Evolutionary conservation across 2,329 filamentous ascomycete genomes (phyloP).

Genomic region (Aureobasidium musti): DNA sequence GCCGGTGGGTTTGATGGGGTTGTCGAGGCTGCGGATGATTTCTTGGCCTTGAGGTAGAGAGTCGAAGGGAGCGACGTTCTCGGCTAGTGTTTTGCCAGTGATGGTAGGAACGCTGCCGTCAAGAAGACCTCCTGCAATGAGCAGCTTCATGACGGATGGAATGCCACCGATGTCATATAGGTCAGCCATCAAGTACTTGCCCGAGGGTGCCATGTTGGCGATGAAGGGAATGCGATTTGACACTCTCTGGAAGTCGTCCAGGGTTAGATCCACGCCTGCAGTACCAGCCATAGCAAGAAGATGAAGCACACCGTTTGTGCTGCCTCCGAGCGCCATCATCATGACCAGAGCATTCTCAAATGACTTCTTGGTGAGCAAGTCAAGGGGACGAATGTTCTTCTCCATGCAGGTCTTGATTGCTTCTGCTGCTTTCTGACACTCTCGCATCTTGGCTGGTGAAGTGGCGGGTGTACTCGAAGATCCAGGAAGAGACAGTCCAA

Average conservation of each 20-base stretch:
- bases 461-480: constrained; percentile 81
- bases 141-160: constrained; percentile 80
- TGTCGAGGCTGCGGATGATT: constrained; percentile 77
- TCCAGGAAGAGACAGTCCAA: constrained; percentile 79
- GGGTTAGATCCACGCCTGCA: constrained; percentile 71
- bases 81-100: constrained; percentile 78
- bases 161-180: constrained; percentile 84
- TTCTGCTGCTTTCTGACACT: constrained; percentile 78
- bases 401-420: constrained; percentile 79
- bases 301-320: constrained; percentile 85
- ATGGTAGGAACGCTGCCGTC: constrained; percentile 79
- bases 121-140: constrained; percentile 73
- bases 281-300: constrained; percentile 88
- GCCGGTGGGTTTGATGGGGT: constrained; percentile 82
- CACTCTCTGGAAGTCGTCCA: constrained; percentile 81
- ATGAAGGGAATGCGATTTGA: constrained; percentile 83
- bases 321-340: constrained; percentile 89
- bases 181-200: constrained; percentile 85
- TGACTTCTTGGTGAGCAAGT: constrained; percentile 74
- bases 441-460: constrained; percentile 79
- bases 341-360: constrained; percentile 89
- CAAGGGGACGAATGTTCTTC: constrained; percentile 75
- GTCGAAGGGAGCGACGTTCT: constrained; percentile 78
- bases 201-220: constrained; percentile 80
- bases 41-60: constrained; percentile 75